phyloP scores from a whole-genome alignment of 208 protist species.

The Leishmania lainsoni region DNA sequence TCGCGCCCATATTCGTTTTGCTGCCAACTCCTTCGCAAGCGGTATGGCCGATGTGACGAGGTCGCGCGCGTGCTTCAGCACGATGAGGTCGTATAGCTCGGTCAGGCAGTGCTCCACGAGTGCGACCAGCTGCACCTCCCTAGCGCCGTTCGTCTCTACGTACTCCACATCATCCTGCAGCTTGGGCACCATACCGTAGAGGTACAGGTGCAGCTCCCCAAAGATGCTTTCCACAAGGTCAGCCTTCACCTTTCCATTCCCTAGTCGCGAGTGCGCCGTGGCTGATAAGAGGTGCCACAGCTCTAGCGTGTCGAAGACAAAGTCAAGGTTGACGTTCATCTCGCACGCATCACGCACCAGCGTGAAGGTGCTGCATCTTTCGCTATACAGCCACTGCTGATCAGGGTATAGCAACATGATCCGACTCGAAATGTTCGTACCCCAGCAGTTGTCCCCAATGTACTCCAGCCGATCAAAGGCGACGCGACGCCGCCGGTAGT shows the following conservation, averaged over 20 bases:
- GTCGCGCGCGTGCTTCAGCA: slow-evolving; percentile 62
- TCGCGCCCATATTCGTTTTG: slow-evolving; percentile 49
- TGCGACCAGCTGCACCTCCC: slow-evolving; percentile 53
- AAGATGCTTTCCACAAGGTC: slow-evolving; percentile 81
- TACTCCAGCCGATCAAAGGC: slow-evolving; percentile 87
- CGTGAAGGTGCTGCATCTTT: slow-evolving; percentile 62
- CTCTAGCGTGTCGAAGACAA: slow-evolving; percentile 77
- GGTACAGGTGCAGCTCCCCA: slow-evolving; percentile 67
- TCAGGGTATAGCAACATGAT: slow-evolving; percentile 80
- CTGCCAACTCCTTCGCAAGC: slow-evolving; percentile 81
- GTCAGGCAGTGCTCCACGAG: slow-evolving; percentile 82
- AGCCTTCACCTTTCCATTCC: slow-evolving; percentile 76
- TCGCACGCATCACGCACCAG: slow-evolving; percentile 69
- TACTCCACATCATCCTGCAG: slow-evolving; percentile 65
- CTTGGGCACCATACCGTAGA: slow-evolving; percentile 63
- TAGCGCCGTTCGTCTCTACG: slow-evolving; percentile 68
- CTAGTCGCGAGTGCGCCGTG: slow-evolving; percentile 24
- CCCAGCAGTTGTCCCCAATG: slow-evolving; percentile 85
- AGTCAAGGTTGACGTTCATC: slow-evolving; percentile 85
- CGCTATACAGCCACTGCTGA: slow-evolving; percentile 76
- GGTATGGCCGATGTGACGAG: slow-evolving; percentile 56
- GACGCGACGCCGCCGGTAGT: slow-evolving; percentile 59
- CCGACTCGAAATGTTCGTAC: slow-evolving; percentile 58
- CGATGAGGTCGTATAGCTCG: slow-evolving; percentile 87
- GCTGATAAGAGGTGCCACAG: slow-evolving; percentile 44